Evolutionary conservation across 768 basidiomycete genomes (phyloP).

Genomic region (Russula olivacea): DNA sequence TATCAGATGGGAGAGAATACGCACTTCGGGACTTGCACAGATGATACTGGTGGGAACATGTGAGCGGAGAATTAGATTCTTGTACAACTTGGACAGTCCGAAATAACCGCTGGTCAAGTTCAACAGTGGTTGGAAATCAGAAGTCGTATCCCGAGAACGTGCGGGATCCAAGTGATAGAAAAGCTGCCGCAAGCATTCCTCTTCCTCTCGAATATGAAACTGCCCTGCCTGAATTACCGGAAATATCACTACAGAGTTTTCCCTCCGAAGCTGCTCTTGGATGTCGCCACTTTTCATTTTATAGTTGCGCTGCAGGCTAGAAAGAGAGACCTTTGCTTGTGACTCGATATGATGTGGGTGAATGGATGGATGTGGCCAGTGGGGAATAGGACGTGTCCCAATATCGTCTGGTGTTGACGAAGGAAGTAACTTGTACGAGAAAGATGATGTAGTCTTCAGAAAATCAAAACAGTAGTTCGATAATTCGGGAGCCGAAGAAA

Average conservation of each 20-base stretch:
- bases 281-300: constrained; percentile 14
- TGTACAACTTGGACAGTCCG: constrained; percentile 76
- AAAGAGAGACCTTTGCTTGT: constrained; percentile 51
- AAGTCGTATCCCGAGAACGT: background rate
- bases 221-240: constrained; percentile 90
- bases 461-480: constrained; percentile 84
- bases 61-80: constrained; percentile 57
- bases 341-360: constrained; percentile 67
- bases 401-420: constrained; percentile 34
- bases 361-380: constrained; percentile 59
- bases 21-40: constrained; percentile 80
- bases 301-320: constrained; percentile 49
- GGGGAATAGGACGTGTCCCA: constrained; percentile 31
- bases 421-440: constrained; percentile 59
- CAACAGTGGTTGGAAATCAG: constrained; percentile 38
- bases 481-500: constrained; percentile 52
- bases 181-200: constrained; percentile 50
- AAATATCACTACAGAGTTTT: constrained; percentile 51
- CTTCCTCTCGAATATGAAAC: constrained; percentile 83
- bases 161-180: constrained; percentile 37
- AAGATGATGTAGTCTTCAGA: constrained; percentile 56
- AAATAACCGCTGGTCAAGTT: constrained; percentile 97
- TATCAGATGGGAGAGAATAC: constrained; percentile 21
- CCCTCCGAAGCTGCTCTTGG: constrained; percentile 9
- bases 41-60: constrained; percentile 64